Conservation (phyloP, 2,329 filamentous ascomycete genomes). For the Xylogone sp. region DNA sequence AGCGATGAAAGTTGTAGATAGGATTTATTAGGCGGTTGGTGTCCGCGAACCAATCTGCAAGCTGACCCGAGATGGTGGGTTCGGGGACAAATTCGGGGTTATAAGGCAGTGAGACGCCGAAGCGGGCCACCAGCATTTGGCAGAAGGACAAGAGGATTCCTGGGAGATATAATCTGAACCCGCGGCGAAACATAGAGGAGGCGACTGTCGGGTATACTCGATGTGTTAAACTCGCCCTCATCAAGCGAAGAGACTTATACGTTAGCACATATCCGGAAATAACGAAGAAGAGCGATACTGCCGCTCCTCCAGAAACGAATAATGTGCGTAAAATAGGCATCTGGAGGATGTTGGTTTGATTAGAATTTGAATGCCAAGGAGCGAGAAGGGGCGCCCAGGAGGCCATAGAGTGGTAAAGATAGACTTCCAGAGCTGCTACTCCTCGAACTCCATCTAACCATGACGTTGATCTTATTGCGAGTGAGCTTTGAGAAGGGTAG, state of each 20-base stretch:
- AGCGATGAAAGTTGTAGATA: constrained; percentile 9
- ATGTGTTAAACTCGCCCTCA: constrained; percentile 31
- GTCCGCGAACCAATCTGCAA: constrained; percentile 18
- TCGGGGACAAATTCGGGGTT: constrained; percentile 30
- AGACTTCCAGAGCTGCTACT: constrained; percentile 41
- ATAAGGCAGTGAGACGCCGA: constrained; percentile 22
- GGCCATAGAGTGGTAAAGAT: constrained; percentile 41
- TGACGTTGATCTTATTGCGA: constrained; percentile 31
- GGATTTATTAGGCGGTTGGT: constrained; percentile 18
- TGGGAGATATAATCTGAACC: constrained; percentile 41
- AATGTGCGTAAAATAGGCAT: constrained; percentile 38
- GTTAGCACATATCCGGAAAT: constrained; percentile 45
- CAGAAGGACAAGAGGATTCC: constrained; percentile 37
- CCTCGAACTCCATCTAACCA: constrained; percentile 45
- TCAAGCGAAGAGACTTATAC: constrained; percentile 34
- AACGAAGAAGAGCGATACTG: constrained; percentile 46
- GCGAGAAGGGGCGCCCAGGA: constrained; percentile 15
- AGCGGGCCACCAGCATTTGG: constrained; percentile 21
- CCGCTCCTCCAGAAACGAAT: constrained; percentile 38
- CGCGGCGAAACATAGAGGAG: constrained; percentile 41
- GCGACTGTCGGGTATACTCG: constrained; percentile 34
- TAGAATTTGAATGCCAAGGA: constrained; percentile 26
- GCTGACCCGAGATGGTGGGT: constrained; percentile 9
- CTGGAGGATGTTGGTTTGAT: constrained; percentile 33
- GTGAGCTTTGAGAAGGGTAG: constrained; percentile 15